A percentile compares a stretch with the other conserved stretches of the same genome.
phyloP scores from a whole-genome alignment of 345 rosid genomes.

The Eucalyptus curtisii region DNA sequence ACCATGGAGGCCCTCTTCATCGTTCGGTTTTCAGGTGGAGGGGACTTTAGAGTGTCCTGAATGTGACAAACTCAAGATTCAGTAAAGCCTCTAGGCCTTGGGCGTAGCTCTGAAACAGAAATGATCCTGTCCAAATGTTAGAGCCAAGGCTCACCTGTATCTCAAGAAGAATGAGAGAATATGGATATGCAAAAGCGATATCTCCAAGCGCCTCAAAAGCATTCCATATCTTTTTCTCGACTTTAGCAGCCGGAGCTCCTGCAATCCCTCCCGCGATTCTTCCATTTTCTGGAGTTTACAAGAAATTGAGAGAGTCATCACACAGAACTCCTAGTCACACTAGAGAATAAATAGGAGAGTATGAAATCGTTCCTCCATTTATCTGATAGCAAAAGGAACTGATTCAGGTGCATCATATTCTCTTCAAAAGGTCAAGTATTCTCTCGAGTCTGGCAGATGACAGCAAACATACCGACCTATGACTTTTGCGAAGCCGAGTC shows the following conservation, averaged over 20 bases:
- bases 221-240: conserved; percentile 18
- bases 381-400: not conserved
- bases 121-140: not conserved
- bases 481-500: conserved; percentile 30
- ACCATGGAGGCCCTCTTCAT: conserved; percentile 34
- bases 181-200: conserved; percentile 35
- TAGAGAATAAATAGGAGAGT: conserved; percentile 24
- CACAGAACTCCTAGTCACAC: conserved; percentile 27
- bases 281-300: conserved; percentile 22
- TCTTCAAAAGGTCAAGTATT: not conserved
- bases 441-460: not conserved
- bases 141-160: conserved; percentile 19
- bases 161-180: conserved; percentile 15
- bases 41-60: conserved; percentile 31
- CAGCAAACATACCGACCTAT: conserved; percentile 4
- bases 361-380: not conserved
- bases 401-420: not conserved
- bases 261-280: conserved; percentile 12
- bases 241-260: conserved; percentile 10
- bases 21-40: conserved; percentile 25
- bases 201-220: conserved; percentile 29
- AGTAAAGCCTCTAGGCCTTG: not conserved
- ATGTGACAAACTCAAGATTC: not conserved
- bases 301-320: conserved; percentile 5
- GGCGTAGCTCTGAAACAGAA: not conserved